Conservation (phyloP, 1,139 yeast species). For the Yamadazyma friedrichii region DNA sequence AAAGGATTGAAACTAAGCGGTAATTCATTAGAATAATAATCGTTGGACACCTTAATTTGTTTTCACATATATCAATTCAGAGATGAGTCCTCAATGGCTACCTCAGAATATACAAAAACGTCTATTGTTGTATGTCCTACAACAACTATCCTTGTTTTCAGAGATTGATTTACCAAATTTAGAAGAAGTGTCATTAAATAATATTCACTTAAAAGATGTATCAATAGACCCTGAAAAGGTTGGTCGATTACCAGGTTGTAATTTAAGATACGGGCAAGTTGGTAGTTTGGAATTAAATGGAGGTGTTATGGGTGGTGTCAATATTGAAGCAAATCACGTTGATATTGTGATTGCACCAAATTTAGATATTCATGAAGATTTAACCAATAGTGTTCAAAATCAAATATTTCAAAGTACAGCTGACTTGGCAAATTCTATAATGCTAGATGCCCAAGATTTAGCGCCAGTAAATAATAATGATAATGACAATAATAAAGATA, state of each 20-base stretch:
- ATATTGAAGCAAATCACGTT: slow-evolving; percentile 55
- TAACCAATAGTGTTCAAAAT: slow-evolving; percentile 33
- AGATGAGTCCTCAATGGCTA: slow-evolving; percentile 51
- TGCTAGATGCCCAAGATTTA: slow-evolving; percentile 26
- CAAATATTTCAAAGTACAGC: slow-evolving; percentile 64
- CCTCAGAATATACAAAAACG: slow-evolving; percentile 66
- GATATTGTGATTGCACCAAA: slow-evolving; percentile 56
- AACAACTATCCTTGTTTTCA: slow-evolving; percentile 80
- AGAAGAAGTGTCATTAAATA: slow-evolving; percentile 67
- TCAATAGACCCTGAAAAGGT: slow-evolving; percentile 73
- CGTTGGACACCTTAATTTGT: no score
- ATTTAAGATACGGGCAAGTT: slow-evolving; percentile 62
- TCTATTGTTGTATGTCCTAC: slow-evolving; percentile 72
- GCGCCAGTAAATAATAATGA: not conserved
- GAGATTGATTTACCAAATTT: slow-evolving; percentile 78
- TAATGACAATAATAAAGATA: not conserved
- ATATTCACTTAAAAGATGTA: slow-evolving; percentile 57
- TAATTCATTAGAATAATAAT: no score
- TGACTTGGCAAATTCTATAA: slow-evolving; percentile 61
- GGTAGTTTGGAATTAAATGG: slow-evolving; percentile 47
- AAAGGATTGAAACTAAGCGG: not conserved
- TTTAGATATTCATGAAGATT: slow-evolving; percentile 29
- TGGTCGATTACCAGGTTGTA: slow-evolving; percentile 62
- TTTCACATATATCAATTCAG: not conserved
- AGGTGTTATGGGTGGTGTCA: slow-evolving; percentile 65